phyloP scores from a whole-genome alignment of 208 protist species.

The Borovskyia barvae region DNA sequence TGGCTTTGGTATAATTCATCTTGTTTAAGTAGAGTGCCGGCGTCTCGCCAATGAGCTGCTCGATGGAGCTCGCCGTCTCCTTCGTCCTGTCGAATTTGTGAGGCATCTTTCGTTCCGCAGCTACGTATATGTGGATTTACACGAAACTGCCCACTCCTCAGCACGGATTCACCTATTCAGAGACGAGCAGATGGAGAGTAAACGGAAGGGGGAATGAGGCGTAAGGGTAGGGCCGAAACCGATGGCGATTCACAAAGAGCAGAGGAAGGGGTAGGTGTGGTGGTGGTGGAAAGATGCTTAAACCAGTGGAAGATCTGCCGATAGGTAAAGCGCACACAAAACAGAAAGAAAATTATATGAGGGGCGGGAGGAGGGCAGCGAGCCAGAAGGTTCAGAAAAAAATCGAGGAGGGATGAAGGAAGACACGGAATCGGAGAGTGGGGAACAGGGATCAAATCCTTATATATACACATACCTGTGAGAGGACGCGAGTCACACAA shows the following conservation, averaged over 20 bases:
- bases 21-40: conserved; percentile 88
- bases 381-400: not conserved
- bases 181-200: not conserved
- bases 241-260: too few species aligned
- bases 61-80: conserved; percentile 63
- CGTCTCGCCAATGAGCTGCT: conserved; percentile 86
- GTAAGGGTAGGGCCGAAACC: too few species aligned
- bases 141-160: not conserved
- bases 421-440: too few species aligned
- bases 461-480: too few species aligned
- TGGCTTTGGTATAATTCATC: conserved; percentile 72
- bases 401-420: not conserved
- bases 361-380: not conserved
- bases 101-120: conserved; percentile 3
- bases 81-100: conserved; percentile 49
- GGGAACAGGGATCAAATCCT: too few species aligned
- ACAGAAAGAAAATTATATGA: conserved; percentile 1
- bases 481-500: too few species aligned
- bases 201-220: not conserved
- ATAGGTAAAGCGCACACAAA: not conserved
- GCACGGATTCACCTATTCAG: too few species aligned
- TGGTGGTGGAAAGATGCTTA: too few species aligned
- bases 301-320: not conserved
- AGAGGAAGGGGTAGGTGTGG: too few species aligned
- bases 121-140: not conserved